Evolutionary conservation across 192 early-diverging fungal genomes (phyloP).

Genomic region (Entrophospora sp.): DNA sequence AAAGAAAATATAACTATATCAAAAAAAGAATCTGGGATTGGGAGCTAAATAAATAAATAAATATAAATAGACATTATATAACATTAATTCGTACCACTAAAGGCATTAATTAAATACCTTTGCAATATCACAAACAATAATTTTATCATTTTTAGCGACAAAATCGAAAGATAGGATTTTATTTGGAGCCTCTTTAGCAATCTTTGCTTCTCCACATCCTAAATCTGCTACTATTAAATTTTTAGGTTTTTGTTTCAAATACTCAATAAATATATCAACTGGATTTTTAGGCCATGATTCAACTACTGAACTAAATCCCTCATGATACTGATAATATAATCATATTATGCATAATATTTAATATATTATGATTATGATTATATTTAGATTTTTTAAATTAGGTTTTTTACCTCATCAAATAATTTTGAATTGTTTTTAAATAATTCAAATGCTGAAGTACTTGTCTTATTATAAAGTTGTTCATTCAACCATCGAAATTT

Average conservation of each 20-base stretch:
- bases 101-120: constrained; percentile 36
- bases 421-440: constrained; percentile 77
- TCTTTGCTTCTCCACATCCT: constrained; percentile 92
- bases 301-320: constrained; percentile 87
- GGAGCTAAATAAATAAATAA: constrained; percentile 36
- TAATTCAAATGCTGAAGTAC: constrained; percentile 61
- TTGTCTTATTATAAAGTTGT: constrained; percentile 80
- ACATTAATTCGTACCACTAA: not conserved
- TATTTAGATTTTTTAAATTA: constrained; percentile 7
- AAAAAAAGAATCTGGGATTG: constrained; percentile 51
- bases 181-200: constrained; percentile 61
- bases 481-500: constrained; percentile 93
- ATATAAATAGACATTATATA: not conserved
- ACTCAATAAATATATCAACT: constrained; percentile 70
- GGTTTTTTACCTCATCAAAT: constrained; percentile 91
- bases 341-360: not conserved
- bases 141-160: constrained; percentile 63
- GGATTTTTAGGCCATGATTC: constrained; percentile 92
- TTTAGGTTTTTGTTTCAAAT: constrained; percentile 46
- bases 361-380: not conserved
- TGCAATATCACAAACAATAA: constrained; percentile 90
- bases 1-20: constrained; percentile 90
- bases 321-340: constrained; percentile 60
- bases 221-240: constrained; percentile 75
- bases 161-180: constrained; percentile 86